Evolutionary conservation across 2,329 filamentous ascomycete species (phyloP), one percentile per base, ranked within the genome.

Genomic region (Mycosphaerelloides madeirae): DNA sequence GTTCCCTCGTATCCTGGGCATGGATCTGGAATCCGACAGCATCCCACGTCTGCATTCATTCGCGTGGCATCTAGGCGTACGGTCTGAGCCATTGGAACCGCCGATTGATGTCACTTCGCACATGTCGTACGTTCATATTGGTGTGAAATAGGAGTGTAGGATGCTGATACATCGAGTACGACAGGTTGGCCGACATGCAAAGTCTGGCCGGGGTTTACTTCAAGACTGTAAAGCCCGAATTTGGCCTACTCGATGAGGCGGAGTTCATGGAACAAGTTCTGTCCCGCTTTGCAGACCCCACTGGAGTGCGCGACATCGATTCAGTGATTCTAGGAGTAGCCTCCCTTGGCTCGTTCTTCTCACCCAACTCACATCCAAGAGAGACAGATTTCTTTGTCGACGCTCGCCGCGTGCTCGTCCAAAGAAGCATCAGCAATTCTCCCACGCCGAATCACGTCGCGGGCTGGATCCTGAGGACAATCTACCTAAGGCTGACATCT

Each of bases 21-120:
- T 79, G 43, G 70, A 73, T 34, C 65, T 79, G 14, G 76, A 80
- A 49, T 72, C 75, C 0, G 71, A 73, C 6, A 73, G 70, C 50
- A 75, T 75, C 1, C 75, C 77, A 1, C 65, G 73, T 35, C 63
- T 79, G 49, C 73, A 77, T 50, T 69, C 76, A 0, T 79, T 80
- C 54, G 76, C 73, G 12, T 12, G 77, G 77, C 78, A 80, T 55
- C 61, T 69, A 11, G 68, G 62, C 33, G 49, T 64, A 38, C 43
- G 59, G 7, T 49, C 59, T 3, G 54, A 59, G 7, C 56, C 57
- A 2, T 38, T 52, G 11, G 61, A 63, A 28, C 46, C 51, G 8
- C 36, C 49, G 2, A 47, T 59, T 36, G 51, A 56, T n/a, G 48
- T 64, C 25, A 57, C 54, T 13, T 47, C 49, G 5, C 45, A 62